A percentile compares a stretch with the other conserved stretches of the same genome.
These are phyloP conservation scores for Quercus lobata DNA, from an alignment of 331 rosid genomes.

Conservation along the genomic window DNA sequence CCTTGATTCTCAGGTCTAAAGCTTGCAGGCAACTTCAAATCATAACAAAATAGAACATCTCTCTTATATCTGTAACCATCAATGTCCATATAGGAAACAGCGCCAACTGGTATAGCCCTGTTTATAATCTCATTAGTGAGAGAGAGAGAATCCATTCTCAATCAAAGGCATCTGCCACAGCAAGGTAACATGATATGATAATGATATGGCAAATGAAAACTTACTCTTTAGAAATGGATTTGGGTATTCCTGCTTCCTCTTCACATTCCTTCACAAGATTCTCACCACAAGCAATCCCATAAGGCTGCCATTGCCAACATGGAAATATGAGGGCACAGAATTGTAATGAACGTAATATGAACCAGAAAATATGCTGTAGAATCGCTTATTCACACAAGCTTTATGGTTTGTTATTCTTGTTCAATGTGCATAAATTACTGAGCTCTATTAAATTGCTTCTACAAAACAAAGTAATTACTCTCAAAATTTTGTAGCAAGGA, in stretches of 20 bases:
- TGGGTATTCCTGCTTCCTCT: slow-evolving; percentile 96
- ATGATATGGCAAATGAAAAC: slow-evolving; percentile 14
- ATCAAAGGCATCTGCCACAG: background rate
- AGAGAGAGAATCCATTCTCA: background rate
- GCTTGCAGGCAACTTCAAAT: slow-evolving; percentile 70
- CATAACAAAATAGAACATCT: slow-evolving; percentile 85
- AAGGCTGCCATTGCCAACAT: slow-evolving; percentile 55
- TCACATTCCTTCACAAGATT: slow-evolving; percentile 84
- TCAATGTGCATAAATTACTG: background rate
- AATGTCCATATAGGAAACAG: slow-evolving; percentile 80
- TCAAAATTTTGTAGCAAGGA: background rate
- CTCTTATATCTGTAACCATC: slow-evolving; percentile 67
- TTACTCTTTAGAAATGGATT: slow-evolving; percentile 61
- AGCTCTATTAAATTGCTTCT: slow-evolving; percentile 7
- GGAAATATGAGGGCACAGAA: background rate
- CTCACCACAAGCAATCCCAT: slow-evolving; percentile 69
- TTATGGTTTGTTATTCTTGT: background rate
- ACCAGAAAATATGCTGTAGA: background rate
- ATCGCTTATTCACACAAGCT: background rate
- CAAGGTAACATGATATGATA: background rate
- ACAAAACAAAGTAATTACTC: background rate
- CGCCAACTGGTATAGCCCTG: slow-evolving; percentile 78
- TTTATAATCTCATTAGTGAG: slow-evolving; percentile 20
- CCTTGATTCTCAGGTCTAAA: slow-evolving; percentile 83
- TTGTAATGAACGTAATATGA: slow-evolving; percentile 11